A percentile compares a stretch with the other conserved stretches of the same genome.
These are phyloP conservation scores for Pythium aristosporum DNA, from an alignment of 352 stramenopile species.

Conservation along the genomic window DNA sequence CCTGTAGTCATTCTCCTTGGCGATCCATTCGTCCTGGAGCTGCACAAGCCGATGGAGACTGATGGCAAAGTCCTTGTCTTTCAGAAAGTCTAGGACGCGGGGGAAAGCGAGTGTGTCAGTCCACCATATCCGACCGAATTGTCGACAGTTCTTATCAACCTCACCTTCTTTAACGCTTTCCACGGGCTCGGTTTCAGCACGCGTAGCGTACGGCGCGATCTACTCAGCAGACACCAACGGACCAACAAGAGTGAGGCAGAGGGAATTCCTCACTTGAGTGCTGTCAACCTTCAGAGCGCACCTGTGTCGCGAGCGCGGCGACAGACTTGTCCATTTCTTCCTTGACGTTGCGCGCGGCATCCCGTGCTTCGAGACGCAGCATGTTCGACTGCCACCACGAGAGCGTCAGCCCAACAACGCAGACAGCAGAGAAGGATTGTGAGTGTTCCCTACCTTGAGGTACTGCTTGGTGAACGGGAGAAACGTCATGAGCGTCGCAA, in stretches of 20 bases:
- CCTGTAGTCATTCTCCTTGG: conserved; percentile 87
- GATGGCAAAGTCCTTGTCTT: conserved; percentile 53
- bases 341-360: conserved; percentile 52
- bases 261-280: not conserved
- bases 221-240: conserved; percentile 13
- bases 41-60: conserved; percentile 51
- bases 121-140: not conserved
- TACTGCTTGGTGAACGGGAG: conserved; percentile 88
- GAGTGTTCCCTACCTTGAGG: conserved; percentile 50
- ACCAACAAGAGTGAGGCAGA: not conserved
- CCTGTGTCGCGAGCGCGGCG: conserved; percentile 28
- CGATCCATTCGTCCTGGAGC: conserved; percentile 75
- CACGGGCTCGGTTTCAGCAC: conserved; percentile 31
- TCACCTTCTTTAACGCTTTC: conserved; percentile 65
- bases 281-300: conserved; percentile 8
- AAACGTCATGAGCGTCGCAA: conserved; percentile 86
- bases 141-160: not conserved
- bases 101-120: not conserved
- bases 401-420: too few relatives aligned
- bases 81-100: conserved; percentile 38
- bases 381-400: conserved; percentile 66
- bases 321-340: conserved; percentile 58
- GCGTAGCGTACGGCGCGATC: conserved; percentile 40
- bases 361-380: conserved; percentile 76
- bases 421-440: too few relatives aligned